A percentile compares a stretch with the other conserved stretches of the same genome.
Evolutionary conservation across 768 basidiomycete genomes (phyloP).

Genomic region (Lentinula edodes): DNA sequence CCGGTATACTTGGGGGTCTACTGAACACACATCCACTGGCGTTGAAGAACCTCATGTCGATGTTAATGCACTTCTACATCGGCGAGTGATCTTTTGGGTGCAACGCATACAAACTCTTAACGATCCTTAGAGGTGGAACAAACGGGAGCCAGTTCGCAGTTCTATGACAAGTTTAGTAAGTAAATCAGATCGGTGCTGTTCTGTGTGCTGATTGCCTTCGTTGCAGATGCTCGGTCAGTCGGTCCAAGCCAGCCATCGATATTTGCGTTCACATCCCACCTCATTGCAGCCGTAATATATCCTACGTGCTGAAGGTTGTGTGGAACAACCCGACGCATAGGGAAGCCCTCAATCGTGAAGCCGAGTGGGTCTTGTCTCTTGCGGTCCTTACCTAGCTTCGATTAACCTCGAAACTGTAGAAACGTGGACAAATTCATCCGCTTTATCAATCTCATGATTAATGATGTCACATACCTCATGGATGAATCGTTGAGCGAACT

Average conservation of each 20-base stretch:
- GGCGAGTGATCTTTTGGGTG: conserved; percentile 41
- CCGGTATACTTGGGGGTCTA: conserved; percentile 75
- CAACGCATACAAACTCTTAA: not conserved
- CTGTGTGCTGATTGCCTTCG: conserved; percentile 5
- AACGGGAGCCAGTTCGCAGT: conserved; percentile 96
- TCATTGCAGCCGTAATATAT: conserved; percentile 70
- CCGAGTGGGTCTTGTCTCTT: conserved; percentile 45
- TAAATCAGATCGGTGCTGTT: conserved; percentile 11
- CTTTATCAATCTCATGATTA: conserved; percentile 97
- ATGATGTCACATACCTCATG: conserved; percentile 97
- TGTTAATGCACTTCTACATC: conserved; percentile 91
- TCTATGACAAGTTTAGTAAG: conserved; percentile 96
- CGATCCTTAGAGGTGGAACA: conserved; percentile 80
- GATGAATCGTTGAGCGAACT: conserved; percentile 92
- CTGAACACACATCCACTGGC: conserved; percentile 84
- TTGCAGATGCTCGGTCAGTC: conserved; percentile 48
- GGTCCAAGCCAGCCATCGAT: not conserved
- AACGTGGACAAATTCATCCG: conserved; percentile 91
- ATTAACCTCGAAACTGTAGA: conserved; percentile 29
- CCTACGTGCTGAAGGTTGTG: conserved; percentile 80
- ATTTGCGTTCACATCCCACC: too few species aligned
- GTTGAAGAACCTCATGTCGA: conserved; percentile 83
- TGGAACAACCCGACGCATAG: conserved; percentile 91
- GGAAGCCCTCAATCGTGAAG: conserved; percentile 76
- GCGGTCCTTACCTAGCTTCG: not conserved